Percentiles rank a stretch among this genome's conserved stretches.
These are phyloP conservation scores for Arthrobotrys iridis DNA, from an alignment of 2,329 filamentous ascomycete genomes.

Conservation along the genomic window DNA sequence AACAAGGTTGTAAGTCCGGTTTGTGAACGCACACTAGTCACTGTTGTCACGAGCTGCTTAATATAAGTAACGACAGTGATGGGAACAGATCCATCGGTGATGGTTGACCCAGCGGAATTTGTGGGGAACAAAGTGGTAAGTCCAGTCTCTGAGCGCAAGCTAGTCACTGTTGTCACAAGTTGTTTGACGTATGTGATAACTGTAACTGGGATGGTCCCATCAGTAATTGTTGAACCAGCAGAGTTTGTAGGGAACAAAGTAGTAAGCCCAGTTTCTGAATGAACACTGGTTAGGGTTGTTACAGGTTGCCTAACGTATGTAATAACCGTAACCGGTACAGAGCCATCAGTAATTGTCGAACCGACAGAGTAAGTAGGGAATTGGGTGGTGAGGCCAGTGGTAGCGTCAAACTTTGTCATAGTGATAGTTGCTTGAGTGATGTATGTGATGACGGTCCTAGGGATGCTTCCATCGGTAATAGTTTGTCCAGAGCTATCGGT, in stretches of 20 bases:
- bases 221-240: slow-evolving; percentile 3
- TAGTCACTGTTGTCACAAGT: background rate
- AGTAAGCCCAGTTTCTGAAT: background rate
- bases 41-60: background rate
- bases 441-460: background rate
- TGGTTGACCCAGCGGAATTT: background rate
- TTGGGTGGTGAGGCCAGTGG: background rate
- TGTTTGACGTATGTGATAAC: background rate
- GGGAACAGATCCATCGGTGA: background rate
- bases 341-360: slow-evolving; percentile 4
- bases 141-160: background rate
- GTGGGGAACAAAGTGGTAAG: background rate
- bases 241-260: background rate
- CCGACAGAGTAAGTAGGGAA: slow-evolving; percentile 4
- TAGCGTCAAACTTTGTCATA: background rate
- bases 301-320: background rate
- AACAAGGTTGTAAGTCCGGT: background rate
- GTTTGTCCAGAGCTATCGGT: background rate
- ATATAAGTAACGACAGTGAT: background rate
- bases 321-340: background rate
- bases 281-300: background rate
- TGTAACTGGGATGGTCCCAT: background rate
- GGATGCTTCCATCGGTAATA: background rate
- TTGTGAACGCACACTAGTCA: background rate
- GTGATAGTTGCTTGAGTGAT: background rate